These are phyloP conservation scores for Apiotrichum sp. DNA, from an alignment of 1,284 basidiomycete genomes.

Conservation along the genomic window DNA sequence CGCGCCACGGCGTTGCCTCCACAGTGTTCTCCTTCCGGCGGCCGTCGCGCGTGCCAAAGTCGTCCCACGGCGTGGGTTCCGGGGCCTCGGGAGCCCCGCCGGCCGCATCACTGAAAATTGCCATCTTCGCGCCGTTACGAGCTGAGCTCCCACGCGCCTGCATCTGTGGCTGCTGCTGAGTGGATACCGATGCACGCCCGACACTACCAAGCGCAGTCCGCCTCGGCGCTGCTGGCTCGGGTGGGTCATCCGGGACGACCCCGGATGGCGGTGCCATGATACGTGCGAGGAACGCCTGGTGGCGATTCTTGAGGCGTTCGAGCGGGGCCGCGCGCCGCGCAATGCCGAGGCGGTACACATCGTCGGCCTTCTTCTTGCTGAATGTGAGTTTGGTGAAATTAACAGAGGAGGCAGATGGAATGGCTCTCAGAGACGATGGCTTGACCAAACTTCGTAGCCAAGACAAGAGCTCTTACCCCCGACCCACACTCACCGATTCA, in stretches of 20 bases:
- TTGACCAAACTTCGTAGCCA: too few relatives aligned
- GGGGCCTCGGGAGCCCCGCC: constrained; percentile 12
- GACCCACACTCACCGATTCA: constrained; percentile 58
- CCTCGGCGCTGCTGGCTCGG: background rate
- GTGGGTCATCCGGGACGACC: constrained; percentile 36
- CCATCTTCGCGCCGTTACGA: constrained; percentile 46
- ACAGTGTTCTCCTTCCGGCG: constrained; percentile 51
- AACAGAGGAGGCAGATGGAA: too few relatives aligned
- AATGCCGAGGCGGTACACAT: constrained; percentile 77
- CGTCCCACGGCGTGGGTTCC: constrained; percentile 46
- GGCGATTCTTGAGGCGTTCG: constrained; percentile 76
- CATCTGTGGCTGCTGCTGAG: background rate
- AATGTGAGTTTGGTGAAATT: too few relatives aligned
- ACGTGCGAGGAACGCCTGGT: constrained; percentile 77
- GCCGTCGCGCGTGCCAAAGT: constrained; percentile 50
- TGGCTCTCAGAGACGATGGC: too few relatives aligned
- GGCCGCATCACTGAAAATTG: constrained; percentile 45
- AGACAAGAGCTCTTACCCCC: too few relatives aligned
- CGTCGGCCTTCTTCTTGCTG: constrained; percentile 71
- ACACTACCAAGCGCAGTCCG: constrained; percentile 28
- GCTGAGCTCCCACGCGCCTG: constrained; percentile 15
- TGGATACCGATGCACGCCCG: constrained; percentile 6
- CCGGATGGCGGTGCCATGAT: constrained; percentile 48
- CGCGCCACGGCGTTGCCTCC: constrained; percentile 50
- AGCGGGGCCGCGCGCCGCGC: constrained; percentile 71